phyloP scores from a whole-genome alignment of 2,329 filamentous ascomycete species.

The Colletotrichum tofieldiae region DNA sequence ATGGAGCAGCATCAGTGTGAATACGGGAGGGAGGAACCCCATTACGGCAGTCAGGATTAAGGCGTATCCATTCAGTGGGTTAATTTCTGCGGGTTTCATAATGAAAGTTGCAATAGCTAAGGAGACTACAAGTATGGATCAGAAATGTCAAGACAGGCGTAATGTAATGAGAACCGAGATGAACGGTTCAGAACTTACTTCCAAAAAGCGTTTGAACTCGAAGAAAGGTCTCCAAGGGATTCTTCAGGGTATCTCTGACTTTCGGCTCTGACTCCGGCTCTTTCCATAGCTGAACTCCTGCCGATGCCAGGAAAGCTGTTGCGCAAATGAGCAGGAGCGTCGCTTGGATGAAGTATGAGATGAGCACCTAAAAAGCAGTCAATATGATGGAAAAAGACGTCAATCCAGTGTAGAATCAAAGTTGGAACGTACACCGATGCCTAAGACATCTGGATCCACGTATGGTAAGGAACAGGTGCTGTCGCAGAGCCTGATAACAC shows the following conservation, averaged over 20 bases:
- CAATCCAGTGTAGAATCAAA: background rate
- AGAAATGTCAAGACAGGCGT: background rate
- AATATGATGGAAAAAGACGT: background rate
- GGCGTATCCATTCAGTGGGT: constrained; percentile 10
- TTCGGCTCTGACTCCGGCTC: background rate
- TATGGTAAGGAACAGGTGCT: background rate
- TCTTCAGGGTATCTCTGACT: background rate
- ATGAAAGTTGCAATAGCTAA: constrained; percentile 4
- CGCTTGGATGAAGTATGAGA: background rate
- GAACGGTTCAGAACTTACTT: background rate
- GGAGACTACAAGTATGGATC: background rate
- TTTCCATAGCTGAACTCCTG: background rate
- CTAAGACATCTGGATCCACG: background rate
- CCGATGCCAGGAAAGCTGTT: background rate
- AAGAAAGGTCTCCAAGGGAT: background rate
- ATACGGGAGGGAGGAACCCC: background rate
- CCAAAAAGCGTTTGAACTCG: constrained; percentile 13
- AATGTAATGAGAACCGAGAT: background rate
- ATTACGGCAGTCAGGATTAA: background rate
- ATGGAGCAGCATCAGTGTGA: constrained; percentile 7
- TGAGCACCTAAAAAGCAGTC: background rate
- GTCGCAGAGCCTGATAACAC: background rate
- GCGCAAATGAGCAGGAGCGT: background rate
- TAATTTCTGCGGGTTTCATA: constrained; percentile 6
- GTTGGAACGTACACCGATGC: background rate